Percentiles rank a stretch among this genome's conserved stretches.
These are phyloP conservation scores for Leptodermis oblonga DNA, from an alignment of 257 asterid species.

Conservation along the genomic window DNA sequence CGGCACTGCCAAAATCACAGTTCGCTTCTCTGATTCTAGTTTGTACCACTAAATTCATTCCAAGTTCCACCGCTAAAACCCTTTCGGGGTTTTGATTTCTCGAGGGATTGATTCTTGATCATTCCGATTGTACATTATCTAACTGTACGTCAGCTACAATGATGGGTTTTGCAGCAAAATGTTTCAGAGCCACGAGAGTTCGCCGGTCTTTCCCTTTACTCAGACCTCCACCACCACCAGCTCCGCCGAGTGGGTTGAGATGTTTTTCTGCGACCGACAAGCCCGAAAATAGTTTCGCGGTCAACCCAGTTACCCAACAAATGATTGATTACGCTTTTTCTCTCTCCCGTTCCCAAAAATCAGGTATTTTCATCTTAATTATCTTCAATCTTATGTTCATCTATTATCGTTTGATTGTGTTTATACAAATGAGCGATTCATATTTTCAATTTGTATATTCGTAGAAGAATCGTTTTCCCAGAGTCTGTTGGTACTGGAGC, in stretches of 20 bases:
- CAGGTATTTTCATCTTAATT: constrained; percentile 40
- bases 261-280: constrained; percentile 25
- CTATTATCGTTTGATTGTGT: not conserved
- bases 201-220: constrained; percentile 29
- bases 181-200: constrained; percentile 31
- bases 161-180: constrained; percentile 48
- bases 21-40: no score
- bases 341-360: constrained; percentile 62
- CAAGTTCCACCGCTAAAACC: constrained; percentile 10
- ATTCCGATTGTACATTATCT: not conserved
- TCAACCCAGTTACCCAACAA: constrained; percentile 61
- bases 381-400: not conserved
- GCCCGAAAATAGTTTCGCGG: constrained; percentile 19
- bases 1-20: no score
- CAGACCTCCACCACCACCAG: constrained; percentile 27
- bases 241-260: constrained; percentile 31
- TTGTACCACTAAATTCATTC: not conserved
- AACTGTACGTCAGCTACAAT: constrained; percentile 6
- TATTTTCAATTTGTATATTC: not conserved
- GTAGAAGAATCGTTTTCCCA: constrained; percentile 74
- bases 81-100: not conserved
- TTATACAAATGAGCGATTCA: not conserved
- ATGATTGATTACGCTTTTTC: constrained; percentile 79
- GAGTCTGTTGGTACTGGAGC: constrained; percentile 73
- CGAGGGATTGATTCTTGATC: not conserved